Evolutionary conservation across 352 stramenopile species (phyloP).

Genomic region (Phytopythium vexans): DNA sequence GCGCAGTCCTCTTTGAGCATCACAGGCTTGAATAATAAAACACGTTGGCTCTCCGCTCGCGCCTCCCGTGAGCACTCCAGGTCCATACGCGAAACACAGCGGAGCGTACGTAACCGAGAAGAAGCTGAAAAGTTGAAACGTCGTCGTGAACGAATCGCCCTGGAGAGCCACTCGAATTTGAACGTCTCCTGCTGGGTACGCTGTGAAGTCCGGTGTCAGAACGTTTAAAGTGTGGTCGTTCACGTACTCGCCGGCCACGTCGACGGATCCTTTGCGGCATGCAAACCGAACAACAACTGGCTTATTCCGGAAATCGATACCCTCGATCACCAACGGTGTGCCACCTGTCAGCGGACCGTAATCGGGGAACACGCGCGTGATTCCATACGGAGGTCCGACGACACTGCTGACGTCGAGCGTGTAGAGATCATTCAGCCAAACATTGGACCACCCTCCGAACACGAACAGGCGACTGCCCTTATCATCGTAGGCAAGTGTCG

Average conservation of each 20-base stretch:
- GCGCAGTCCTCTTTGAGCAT: conserved; percentile 74
- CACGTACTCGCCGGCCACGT: conserved; percentile 86
- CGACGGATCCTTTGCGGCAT: conserved; percentile 87
- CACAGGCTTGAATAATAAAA: conserved; percentile 85
- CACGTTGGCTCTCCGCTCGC: conserved; percentile 67
- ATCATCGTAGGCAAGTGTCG: conserved; percentile 93
- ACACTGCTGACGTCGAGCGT: conserved; percentile 92
- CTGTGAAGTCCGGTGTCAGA: conserved; percentile 88
- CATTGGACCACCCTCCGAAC: conserved; percentile 95
- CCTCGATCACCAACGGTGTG: conserved; percentile 82
- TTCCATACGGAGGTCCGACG: conserved; percentile 95
- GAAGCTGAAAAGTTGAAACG: conserved; percentile 91
- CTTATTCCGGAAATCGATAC: conserved; percentile 91
- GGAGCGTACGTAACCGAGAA: conserved; percentile 90
- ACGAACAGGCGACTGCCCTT: conserved; percentile 89
- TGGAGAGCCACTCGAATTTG: conserved; percentile 91
- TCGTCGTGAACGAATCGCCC: conserved; percentile 93
- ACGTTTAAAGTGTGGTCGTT: conserved; percentile 89
- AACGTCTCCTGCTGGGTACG: conserved; percentile 80
- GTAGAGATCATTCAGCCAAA: conserved; percentile 92
- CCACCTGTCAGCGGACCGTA: conserved; percentile 93
- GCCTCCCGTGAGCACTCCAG: conserved; percentile 86
- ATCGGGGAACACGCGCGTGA: conserved; percentile 85
- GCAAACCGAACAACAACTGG: conserved; percentile 88
- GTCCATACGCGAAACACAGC: conserved; percentile 92